Evolutionary conservation across 257 asterid genomes (phyloP).

Genomic region (Lantana camara): DNA sequence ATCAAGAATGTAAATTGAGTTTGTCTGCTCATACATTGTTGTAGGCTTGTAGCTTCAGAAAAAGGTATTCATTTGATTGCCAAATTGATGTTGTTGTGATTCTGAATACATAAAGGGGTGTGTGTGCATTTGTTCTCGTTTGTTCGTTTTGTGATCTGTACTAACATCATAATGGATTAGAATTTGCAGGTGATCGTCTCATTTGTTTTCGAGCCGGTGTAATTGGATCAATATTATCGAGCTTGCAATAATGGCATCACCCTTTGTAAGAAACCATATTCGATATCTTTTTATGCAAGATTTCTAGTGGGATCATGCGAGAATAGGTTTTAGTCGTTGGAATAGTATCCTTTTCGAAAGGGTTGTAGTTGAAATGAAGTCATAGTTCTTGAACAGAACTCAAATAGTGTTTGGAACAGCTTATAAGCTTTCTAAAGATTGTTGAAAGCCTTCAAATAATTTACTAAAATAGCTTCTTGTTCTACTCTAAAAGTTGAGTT

Average conservation of each 20-base stretch:
- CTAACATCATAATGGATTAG: background rate
- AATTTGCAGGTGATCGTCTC: slow-evolving; percentile 32
- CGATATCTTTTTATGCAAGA: background rate
- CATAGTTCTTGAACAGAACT: background rate
- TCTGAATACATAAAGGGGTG: background rate
- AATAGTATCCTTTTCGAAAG: slow-evolving; percentile 9
- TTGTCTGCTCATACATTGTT: slow-evolving; percentile 10
- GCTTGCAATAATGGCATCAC: slow-evolving; percentile 45
- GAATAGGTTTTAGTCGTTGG: background rate
- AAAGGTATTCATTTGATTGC: background rate
- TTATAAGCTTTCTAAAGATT: no score
- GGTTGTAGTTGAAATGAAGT: background rate
- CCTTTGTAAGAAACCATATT: slow-evolving; percentile 34
- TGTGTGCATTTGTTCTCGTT: background rate
- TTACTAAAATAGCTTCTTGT: no score
- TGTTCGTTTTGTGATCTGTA: background rate
- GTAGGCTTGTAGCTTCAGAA: slow-evolving; percentile 22
- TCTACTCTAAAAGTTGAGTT: background rate
- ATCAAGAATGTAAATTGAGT: background rate
- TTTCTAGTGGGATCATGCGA: background rate
- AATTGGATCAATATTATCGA: slow-evolving; percentile 14
- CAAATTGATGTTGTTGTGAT: background rate
- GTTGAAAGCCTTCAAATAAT: no score
- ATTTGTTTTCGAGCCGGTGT: slow-evolving; percentile 3
- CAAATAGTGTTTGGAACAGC: no score